These are phyloP conservation scores for Nevesoporus exiguus DNA, from an alignment of 768 basidiomycete genomes.

Conservation along the genomic window DNA sequence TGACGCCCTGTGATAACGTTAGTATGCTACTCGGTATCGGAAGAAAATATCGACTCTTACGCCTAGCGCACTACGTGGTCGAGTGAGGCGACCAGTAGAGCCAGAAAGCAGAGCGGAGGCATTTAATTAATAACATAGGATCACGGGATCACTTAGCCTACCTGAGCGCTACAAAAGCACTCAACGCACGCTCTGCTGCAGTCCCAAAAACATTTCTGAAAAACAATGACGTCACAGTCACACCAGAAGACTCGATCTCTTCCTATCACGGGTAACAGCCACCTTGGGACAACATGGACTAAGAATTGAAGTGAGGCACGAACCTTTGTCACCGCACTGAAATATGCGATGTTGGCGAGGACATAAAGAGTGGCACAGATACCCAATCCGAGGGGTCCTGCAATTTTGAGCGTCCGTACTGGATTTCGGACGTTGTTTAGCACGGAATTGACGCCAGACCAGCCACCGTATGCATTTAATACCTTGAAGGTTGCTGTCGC, in stretches of 20 bases:
- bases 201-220: constrained; percentile 57
- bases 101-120: neutral
- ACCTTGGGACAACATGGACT: neutral
- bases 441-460: too few relatives aligned
- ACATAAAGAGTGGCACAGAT: constrained; percentile 52
- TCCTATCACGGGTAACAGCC: constrained; percentile 19
- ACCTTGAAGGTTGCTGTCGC: constrained; percentile 62
- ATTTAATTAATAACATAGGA: neutral
- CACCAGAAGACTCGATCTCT: constrained; percentile 46
- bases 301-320: neutral
- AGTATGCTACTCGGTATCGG: neutral
- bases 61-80: constrained; percentile 32
- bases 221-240: constrained; percentile 57
- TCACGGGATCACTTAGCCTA: constrained; percentile 12
- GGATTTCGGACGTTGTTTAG: constrained; percentile 53
- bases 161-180: constrained; percentile 56
- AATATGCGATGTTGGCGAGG: constrained; percentile 57
- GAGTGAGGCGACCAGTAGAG: neutral
- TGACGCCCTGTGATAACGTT: constrained; percentile 22
- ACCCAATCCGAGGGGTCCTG: constrained; percentile 53
- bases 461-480: too few relatives aligned
- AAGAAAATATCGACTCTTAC: constrained; percentile 13
- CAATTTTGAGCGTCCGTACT: constrained; percentile 61
- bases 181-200: constrained; percentile 48
- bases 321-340: constrained; percentile 35